Evolutionary conservation across 495 filamentous ascomycete species (phyloP).

Genomic region (Achaetomiella virescens): DNA sequence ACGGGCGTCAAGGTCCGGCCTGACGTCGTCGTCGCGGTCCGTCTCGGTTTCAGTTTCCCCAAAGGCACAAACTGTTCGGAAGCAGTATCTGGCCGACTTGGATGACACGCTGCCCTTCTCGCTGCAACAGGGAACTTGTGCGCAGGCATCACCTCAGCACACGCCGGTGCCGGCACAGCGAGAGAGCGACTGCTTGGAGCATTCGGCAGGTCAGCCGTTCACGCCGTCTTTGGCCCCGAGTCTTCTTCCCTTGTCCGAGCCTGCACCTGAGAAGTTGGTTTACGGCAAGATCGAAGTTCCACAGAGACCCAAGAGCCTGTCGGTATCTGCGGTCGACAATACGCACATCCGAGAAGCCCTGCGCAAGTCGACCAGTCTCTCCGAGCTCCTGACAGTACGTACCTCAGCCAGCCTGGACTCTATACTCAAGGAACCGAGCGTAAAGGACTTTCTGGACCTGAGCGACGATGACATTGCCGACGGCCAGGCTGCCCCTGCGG

Average conservation of each 20-base stretch:
- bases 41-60: slow-evolving; percentile 20
- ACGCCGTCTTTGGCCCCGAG: slow-evolving; percentile 20
- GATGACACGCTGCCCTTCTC: not conserved
- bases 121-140: not conserved
- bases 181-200: not conserved
- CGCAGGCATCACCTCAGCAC: slow-evolving; percentile 16
- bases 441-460: slow-evolving; percentile 41
- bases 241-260: slow-evolving; percentile 16
- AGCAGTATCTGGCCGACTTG: slow-evolving; percentile 1
- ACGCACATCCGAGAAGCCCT: not conserved
- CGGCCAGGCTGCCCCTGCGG: not conserved
- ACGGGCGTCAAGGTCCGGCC: slow-evolving; percentile 14
- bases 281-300: not conserved
- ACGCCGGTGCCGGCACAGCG: not conserved
- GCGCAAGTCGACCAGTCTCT: slow-evolving; percentile 21
- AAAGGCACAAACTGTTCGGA: slow-evolving; percentile 11
- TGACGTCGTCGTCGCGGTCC: slow-evolving; percentile 9
- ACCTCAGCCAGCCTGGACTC: slow-evolving; percentile 2
- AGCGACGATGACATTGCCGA: slow-evolving; percentile 46
- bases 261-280: not conserved
- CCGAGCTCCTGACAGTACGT: slow-evolving; percentile 13
- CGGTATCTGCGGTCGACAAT: not conserved
- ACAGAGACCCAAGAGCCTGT: slow-evolving; percentile 10
- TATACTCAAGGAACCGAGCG: slow-evolving; percentile 35
- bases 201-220: slow-evolving; percentile 2